These are phyloP conservation scores for Yamadazyma triangularis DNA, from an alignment of 1,139 yeast species.

Conservation along the genomic window DNA sequence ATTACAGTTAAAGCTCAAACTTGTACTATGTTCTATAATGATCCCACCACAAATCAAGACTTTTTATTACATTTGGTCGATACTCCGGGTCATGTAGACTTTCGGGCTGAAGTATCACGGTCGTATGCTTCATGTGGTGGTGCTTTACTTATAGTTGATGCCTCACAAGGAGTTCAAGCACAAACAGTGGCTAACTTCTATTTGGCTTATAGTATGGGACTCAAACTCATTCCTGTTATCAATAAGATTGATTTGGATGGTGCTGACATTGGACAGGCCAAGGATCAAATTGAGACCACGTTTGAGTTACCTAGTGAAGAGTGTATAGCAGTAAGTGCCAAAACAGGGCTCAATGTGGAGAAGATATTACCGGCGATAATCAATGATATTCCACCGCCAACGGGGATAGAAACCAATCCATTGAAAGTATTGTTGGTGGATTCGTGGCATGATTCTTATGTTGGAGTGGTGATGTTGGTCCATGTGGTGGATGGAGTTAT, in stretches of 20 bases:
- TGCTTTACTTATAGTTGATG: constrained; percentile 85
- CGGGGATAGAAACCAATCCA: constrained; percentile 51
- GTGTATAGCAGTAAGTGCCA: constrained; percentile 86
- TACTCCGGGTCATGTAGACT: constrained; percentile 98
- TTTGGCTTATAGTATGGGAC: constrained; percentile 80
- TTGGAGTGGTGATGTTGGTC: constrained; percentile 88
- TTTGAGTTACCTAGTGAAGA: constrained; percentile 76
- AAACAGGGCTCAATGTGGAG: constrained; percentile 80
- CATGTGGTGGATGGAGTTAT: constrained; percentile 80
- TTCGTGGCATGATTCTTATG: constrained; percentile 93
- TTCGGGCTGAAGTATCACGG: constrained; percentile 87
- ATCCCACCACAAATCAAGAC: constrained; percentile 55
- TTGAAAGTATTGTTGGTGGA: constrained; percentile 81
- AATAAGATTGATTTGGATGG: constrained; percentile 89
- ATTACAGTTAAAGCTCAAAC: constrained; percentile 97
- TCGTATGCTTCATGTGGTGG: constrained; percentile 97
- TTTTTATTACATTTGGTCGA: constrained; percentile 87
- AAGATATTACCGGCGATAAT: constrained; percentile 74
- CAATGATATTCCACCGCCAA: constrained; percentile 69
- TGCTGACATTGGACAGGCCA: constrained; percentile 78
- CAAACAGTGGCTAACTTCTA: constrained; percentile 96
- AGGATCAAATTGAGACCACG: constrained; percentile 77
- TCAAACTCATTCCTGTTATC: constrained; percentile 80
- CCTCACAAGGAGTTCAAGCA: constrained; percentile 95
- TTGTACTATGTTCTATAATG: constrained; percentile 82